These are phyloP conservation scores for Lepraria neglecta DNA, from an alignment of 495 filamentous ascomycete species.

Conservation along the genomic window DNA sequence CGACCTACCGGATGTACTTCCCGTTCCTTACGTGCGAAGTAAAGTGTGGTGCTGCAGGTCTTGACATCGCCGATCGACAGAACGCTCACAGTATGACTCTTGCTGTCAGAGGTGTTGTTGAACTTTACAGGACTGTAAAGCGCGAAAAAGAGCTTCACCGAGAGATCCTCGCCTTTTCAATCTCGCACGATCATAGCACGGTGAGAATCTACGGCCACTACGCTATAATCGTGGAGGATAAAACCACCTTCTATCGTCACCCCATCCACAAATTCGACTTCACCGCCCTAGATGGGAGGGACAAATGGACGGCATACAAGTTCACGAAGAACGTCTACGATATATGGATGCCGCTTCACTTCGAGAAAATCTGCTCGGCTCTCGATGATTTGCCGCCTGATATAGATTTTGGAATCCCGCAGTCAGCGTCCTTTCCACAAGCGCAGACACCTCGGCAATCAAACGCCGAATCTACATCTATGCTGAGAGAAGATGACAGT, in stretches of 20 bases:
- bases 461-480: conserved; percentile 6
- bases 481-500: neutral
- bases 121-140: too few relatives aligned
- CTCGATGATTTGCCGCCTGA: conserved; percentile 34
- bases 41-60: conserved; percentile 33
- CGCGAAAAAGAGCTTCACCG: too few relatives aligned
- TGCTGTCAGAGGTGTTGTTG: conserved; percentile 30
- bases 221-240: conserved; percentile 20
- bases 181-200: conserved; percentile 39
- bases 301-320: conserved; percentile 36
- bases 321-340: too few relatives aligned
- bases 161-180: too few relatives aligned
- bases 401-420: conserved; percentile 8
- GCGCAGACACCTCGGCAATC: neutral
- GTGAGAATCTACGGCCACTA: conserved; percentile 33
- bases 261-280: conserved; percentile 33
- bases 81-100: conserved; percentile 37
- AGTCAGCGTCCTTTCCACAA: neutral
- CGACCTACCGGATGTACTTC: conserved; percentile 39
- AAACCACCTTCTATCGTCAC: conserved; percentile 28
- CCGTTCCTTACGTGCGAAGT: conserved; percentile 39
- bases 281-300: conserved; percentile 30
- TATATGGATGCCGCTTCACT: conserved; percentile 38
- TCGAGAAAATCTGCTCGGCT: conserved; percentile 30
- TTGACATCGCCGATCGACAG: conserved; percentile 37